A percentile compares a stretch with the other conserved stretches of the same genome.
These are phyloP conservation scores for Fallopia convolvulus DNA, from an alignment of 148 eudicot genomes.

Conservation along the genomic window DNA sequence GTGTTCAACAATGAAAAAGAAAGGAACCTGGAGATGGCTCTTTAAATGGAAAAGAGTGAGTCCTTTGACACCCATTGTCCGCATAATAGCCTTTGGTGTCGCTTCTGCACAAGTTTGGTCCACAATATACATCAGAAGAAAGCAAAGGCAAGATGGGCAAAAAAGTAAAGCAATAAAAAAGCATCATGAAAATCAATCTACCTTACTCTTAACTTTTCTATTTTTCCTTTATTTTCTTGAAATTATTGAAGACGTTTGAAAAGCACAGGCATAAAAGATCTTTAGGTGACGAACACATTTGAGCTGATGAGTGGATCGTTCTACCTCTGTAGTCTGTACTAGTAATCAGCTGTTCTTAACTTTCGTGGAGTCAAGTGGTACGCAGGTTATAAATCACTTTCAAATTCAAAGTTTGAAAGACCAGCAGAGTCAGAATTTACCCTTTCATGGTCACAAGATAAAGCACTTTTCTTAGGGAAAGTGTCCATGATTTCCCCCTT, in stretches of 20 bases:
- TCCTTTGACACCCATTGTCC: slow-evolving; percentile 88
- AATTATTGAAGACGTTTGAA: background rate
- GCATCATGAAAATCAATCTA: slow-evolving; percentile 4
- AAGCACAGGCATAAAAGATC: background rate
- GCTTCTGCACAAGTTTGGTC: slow-evolving; percentile 42
- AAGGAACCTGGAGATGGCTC: slow-evolving; percentile 66
- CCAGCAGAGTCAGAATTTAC: background rate
- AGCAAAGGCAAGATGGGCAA: slow-evolving; percentile 4
- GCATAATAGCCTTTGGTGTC: slow-evolving; percentile 71
- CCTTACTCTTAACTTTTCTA: background rate
- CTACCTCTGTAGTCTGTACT: background rate
- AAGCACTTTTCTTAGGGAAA: background rate
- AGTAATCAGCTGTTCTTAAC: background rate
- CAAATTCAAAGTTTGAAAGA: background rate
- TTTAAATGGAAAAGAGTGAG: slow-evolving; percentile 80
- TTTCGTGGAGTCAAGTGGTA: background rate
- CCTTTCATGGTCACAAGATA: background rate
- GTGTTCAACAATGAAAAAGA: slow-evolving; percentile 10
- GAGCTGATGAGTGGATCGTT: background rate
- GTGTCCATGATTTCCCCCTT: slow-evolving; percentile 2
- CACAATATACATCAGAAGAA: background rate
- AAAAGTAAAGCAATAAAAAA: slow-evolving; percentile 9
- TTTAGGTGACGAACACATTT: background rate
- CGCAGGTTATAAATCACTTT: background rate
- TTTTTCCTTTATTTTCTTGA: background rate